phyloP scores from a whole-genome alignment of 805 yeast species.

The Maudiozyma turicensis region DNA sequence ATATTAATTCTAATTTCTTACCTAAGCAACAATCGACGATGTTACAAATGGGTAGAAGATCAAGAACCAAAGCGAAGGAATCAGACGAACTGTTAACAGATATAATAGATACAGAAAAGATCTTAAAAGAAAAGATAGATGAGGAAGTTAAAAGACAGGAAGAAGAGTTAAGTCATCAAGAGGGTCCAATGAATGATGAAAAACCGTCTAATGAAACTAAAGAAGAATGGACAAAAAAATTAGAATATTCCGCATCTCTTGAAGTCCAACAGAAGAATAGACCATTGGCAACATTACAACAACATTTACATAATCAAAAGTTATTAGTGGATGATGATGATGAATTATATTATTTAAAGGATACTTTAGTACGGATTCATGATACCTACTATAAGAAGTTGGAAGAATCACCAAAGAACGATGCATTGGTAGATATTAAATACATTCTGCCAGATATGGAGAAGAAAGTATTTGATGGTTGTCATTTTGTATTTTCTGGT shows the following conservation, averaged over 20 bases:
- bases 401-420: constrained; percentile 32
- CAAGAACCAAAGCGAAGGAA: constrained; percentile 23
- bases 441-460: constrained; percentile 71
- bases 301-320: constrained; percentile 45
- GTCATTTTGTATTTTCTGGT: constrained; percentile 74
- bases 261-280: constrained; percentile 76
- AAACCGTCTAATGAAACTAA: constrained; percentile 28
- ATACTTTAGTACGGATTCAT: constrained; percentile 58
- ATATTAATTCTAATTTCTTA: constrained; percentile 83
- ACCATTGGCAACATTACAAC: constrained; percentile 76
- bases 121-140: constrained; percentile 23
- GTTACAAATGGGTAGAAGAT: constrained; percentile 26
- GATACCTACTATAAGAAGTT: constrained; percentile 48
- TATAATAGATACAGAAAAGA: constrained; percentile 26
- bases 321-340: constrained; percentile 70
- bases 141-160: constrained; percentile 30
- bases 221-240: constrained; percentile 46
- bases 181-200: constrained; percentile 23
- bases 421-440: constrained; percentile 54
- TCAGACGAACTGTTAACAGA: constrained; percentile 27
- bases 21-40: constrained; percentile 75
- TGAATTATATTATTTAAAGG: constrained; percentile 57
- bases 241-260: constrained; percentile 56
- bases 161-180: constrained; percentile 26
- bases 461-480: constrained; percentile 51